Evolutionary conservation across 345 rosid species (phyloP), one percentile per base, ranked within the genome.

Genomic region (Gynandropsis gynandra): DNA sequence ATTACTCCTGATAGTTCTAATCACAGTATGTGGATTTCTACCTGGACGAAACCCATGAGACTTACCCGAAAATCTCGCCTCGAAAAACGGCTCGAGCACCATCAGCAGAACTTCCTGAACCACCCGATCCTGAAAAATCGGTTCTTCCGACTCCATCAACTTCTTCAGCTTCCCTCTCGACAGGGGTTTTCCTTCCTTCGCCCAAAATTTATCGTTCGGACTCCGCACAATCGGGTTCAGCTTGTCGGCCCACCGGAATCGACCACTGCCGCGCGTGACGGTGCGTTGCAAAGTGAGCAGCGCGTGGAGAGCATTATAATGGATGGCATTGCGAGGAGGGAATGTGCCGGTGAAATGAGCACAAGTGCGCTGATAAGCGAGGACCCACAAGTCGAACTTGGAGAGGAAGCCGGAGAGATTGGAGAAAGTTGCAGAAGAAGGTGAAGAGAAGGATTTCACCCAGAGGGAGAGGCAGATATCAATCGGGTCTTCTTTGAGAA

Each of bases 381-480:
- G 70, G 65, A 85, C 76, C 95, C 98, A 87, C 42, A 92, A 79
- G 59, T 87, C 98, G 59, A 87, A 79, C 61, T 92, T 85, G 13
- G 86, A 74, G 67, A 92, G 82, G 64, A 82, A 92, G 56, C 96
- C 96, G 0, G 87, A 76, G 71, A 92, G 79, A 64, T 92, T 81
- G 0, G 80, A 70, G 59, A 84, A 84, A 11, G 75, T 69, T 45
- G 74, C 40, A 40, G 71, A 37, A 0, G 82, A 85, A 0, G 81
- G 82, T 1, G 85, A 79, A 11, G 98, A 80, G 82, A 80, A 92
- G 49, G 96, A 74, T 60, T 92, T 92, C 74, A 87, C 80, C 98
- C 98, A 92, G 9, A 92, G 65, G 4, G 89, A 82, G 42, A 78
- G 63, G 42, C 87, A 80, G 42, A 84, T 80, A n/a, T 87, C 81